These are phyloP conservation scores for Phytophthora gonapodyides DNA, from an alignment of 352 stramenopile genomes.

Conservation along the genomic window DNA sequence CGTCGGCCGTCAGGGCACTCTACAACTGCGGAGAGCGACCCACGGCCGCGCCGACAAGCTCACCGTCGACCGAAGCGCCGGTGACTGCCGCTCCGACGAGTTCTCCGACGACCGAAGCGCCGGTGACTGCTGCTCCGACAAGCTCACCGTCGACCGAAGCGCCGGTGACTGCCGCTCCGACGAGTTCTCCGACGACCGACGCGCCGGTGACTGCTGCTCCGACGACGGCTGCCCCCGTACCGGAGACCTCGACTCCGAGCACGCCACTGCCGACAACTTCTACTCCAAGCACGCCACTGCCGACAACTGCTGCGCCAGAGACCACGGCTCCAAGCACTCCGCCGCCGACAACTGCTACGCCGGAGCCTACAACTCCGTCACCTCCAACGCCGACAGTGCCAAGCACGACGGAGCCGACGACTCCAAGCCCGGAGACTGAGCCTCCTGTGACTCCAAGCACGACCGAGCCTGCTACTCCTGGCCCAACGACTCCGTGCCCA, in stretches of 20 bases:
- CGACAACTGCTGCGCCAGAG: not conserved
- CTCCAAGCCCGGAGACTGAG: not conserved
- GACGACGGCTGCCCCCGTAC: conserved; percentile 1
- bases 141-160: not conserved
- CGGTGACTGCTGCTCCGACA: conserved; percentile 9
- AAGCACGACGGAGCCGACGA: not conserved
- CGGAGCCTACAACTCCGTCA: not conserved
- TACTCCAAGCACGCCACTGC: not conserved
- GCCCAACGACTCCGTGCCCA: not conserved
- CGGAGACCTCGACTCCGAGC: not conserved
- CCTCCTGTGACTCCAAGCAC: not conserved
- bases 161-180: conserved; percentile 4
- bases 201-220: not conserved
- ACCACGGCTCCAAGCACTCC: not conserved
- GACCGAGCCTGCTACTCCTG: too few species aligned
- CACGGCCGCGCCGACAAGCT: conserved; percentile 12
- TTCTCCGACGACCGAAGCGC: conserved; percentile 8
- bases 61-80: not conserved
- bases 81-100: conserved; percentile 3
- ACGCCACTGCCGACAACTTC: not conserved
- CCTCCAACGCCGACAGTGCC: conserved; percentile 4
- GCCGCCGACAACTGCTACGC: not conserved
- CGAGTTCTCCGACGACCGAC: not conserved
- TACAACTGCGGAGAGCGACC: conserved; percentile 31
- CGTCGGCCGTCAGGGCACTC: conserved; percentile 17